A percentile compares a stretch with the other conserved stretches of the same genome.
Conservation (phyloP, 805 yeast genomes). For the Dipodascopsis tothii region DNA sequence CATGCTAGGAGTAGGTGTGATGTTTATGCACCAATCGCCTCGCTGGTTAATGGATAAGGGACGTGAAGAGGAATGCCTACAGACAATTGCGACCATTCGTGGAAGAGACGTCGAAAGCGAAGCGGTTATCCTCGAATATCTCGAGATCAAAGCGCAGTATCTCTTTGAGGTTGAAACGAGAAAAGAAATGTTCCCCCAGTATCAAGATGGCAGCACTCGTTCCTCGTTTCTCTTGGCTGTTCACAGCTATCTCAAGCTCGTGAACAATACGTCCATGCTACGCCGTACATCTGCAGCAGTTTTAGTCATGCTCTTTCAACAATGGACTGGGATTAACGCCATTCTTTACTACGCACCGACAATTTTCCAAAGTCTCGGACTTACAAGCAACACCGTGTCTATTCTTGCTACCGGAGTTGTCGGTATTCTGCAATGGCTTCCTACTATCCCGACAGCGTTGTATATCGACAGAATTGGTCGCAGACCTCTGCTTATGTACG, state of each 20-base stretch:
- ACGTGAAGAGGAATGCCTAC: slow-evolving; percentile 25
- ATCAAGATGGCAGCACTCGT: not conserved
- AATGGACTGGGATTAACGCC: slow-evolving; percentile 40
- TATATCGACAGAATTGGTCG: slow-evolving; percentile 58
- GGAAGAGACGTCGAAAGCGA: slow-evolving; percentile 17
- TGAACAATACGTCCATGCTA: not conserved
- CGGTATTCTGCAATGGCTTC: slow-evolving; percentile 34
- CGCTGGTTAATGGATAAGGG: slow-evolving; percentile 35
- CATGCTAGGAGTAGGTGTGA: slow-evolving; percentile 36
- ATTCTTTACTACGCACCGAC: slow-evolving; percentile 43
- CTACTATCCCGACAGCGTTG: slow-evolving; percentile 49
- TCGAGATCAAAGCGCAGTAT: slow-evolving; percentile 26
- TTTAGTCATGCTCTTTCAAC: slow-evolving; percentile 23
- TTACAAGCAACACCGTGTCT: slow-evolving; percentile 40
- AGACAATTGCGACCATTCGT: slow-evolving; percentile 21
- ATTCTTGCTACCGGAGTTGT: slow-evolving; percentile 41
- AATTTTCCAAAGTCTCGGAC: slow-evolving; percentile 41
- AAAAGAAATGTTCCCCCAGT: not conserved
- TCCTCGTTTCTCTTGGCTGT: no score
- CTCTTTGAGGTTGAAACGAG: slow-evolving; percentile 9
- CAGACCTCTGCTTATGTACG: slow-evolving; percentile 51
- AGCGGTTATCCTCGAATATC: slow-evolving; percentile 21
- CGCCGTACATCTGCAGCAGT: slow-evolving; percentile 1
- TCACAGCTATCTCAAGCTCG: not conserved
- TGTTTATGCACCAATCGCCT: slow-evolving; percentile 47